Conservation (phyloP, 768 basidiomycete genomes). For the Kwoniella pini region DNA sequence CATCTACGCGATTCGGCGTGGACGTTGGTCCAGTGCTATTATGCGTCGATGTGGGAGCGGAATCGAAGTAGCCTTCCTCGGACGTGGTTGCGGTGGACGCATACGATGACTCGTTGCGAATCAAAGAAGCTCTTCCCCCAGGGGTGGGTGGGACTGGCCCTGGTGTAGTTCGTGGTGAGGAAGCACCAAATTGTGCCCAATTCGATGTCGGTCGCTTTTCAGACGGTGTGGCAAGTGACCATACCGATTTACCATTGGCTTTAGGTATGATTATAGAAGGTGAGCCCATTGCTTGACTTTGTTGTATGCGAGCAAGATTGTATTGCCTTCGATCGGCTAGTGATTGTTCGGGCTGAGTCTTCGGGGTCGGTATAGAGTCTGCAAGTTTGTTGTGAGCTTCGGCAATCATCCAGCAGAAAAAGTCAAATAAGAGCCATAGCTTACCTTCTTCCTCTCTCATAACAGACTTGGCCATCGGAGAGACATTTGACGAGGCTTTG, state of each 20-base stretch:
- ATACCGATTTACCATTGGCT: slow-evolving; percentile 25
- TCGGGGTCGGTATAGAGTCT: no score
- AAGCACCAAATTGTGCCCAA: slow-evolving; percentile 42
- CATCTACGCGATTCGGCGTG: slow-evolving; percentile 8
- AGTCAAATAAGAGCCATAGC: neutral
- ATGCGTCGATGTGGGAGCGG: slow-evolving; percentile 12
- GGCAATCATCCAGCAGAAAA: no score
- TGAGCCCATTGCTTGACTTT: slow-evolving; percentile 12
- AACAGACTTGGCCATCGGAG: slow-evolving; percentile 30
- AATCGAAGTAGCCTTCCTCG: slow-evolving; percentile 31
- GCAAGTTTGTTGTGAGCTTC: no score
- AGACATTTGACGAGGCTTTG: slow-evolving; percentile 16
- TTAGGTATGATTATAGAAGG: slow-evolving; percentile 17
- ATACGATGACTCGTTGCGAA: slow-evolving; percentile 14
- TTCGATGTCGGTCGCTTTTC: slow-evolving; percentile 13
- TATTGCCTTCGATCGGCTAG: slow-evolving; percentile 26
- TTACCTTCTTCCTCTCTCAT: slow-evolving; percentile 42
- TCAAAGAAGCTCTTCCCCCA: slow-evolving; percentile 4
- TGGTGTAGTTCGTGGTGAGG: slow-evolving; percentile 25
- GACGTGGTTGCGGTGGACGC: slow-evolving; percentile 12
- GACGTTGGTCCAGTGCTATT: slow-evolving; percentile 5
- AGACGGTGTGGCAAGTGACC: slow-evolving; percentile 43
- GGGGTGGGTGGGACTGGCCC: neutral
- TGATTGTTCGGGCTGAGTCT: neutral
- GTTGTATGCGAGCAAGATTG: slow-evolving; percentile 20